Evolutionary conservation across 805 yeast species (phyloP).

Genomic region (Lipomyces yamadae): DNA sequence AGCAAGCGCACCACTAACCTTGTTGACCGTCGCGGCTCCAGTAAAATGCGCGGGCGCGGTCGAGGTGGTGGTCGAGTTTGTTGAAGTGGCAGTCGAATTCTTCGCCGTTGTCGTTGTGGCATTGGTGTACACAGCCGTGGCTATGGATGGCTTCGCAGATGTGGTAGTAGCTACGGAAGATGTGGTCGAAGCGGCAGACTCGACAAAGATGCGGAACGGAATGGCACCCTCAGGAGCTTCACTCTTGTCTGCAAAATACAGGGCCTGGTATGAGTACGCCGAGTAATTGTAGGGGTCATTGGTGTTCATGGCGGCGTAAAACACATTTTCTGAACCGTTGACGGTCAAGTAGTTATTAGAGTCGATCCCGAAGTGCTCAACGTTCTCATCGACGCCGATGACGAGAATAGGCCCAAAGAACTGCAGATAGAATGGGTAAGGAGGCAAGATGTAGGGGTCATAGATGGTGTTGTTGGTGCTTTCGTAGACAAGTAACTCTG

Average conservation of each 20-base stretch:
- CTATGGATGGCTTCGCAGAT: not conserved
- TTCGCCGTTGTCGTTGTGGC: not conserved
- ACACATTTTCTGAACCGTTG: conserved; percentile 45
- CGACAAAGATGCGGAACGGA: conserved; percentile 33
- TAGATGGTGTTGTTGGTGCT: conserved; percentile 28
- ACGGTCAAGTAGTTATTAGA: conserved; percentile 41
- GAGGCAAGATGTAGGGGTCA: not conserved
- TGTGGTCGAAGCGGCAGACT: not conserved
- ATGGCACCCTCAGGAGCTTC: conserved; percentile 42
- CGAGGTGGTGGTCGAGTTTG: not conserved
- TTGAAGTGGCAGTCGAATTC: not conserved
- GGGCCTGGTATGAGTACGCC: conserved; percentile 42
- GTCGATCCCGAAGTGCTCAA: not conserved
- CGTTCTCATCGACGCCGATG: conserved; percentile 9
- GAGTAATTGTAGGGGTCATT: conserved; percentile 54
- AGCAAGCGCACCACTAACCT: conserved; percentile 4
- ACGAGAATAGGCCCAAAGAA: conserved; percentile 8
- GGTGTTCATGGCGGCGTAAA: conserved; percentile 53
- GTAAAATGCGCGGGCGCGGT: not conserved
- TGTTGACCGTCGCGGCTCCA: conserved; percentile 2
- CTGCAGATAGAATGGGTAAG: conserved; percentile 11
- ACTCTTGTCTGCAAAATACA: conserved; percentile 36
- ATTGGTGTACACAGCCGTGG: not conserved
- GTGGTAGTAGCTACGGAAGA: not conserved
- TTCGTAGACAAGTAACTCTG: conserved; percentile 39